phyloP scores from a whole-genome alignment of 257 asterid species.

The Linderniella brevidens region DNA sequence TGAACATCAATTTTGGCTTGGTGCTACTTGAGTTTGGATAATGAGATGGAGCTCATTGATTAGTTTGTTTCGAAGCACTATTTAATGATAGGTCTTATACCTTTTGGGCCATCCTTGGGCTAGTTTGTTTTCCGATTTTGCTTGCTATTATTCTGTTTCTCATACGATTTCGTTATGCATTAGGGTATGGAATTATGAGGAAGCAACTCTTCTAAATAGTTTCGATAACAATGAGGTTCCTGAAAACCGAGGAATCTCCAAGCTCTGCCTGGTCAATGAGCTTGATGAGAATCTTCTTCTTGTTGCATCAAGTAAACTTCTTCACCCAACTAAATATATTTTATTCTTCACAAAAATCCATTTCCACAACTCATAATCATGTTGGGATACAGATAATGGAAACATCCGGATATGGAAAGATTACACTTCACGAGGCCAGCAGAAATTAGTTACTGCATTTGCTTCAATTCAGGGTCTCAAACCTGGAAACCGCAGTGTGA shows the following conservation, averaged over 20 bases:
- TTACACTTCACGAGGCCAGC: conserved; percentile 52
- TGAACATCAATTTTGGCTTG: too few relatives aligned
- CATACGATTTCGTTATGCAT: conserved; percentile 7
- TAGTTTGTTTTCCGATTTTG: neutral
- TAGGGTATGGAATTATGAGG: conserved; percentile 64
- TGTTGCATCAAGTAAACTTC: conserved; percentile 82
- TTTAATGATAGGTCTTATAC: too few relatives aligned
- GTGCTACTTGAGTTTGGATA: too few relatives aligned
- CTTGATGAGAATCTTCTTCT: conserved; percentile 88
- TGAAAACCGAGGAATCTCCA: conserved; percentile 68
- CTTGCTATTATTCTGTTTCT: too few relatives aligned
- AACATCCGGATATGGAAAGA: conserved; percentile 90
- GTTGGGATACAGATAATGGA: conserved; percentile 56
- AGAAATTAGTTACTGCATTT: conserved; percentile 80
- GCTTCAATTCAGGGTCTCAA: conserved; percentile 78
- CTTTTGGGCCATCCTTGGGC: too few relatives aligned
- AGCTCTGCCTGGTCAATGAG: conserved; percentile 86
- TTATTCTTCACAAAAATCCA: neutral
- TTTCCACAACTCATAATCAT: conserved; percentile 1
- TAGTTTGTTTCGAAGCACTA: too few relatives aligned
- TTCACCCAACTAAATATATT: conserved; percentile 8
- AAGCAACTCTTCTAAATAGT: conserved; percentile 70
- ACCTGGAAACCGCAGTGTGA: conserved; percentile 74
- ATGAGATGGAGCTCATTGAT: too few relatives aligned
- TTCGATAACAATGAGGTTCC: conserved; percentile 82